Base-by-base conservation (phyloP, 129 eudicot species). In the Flaveria brownii region DNA sequence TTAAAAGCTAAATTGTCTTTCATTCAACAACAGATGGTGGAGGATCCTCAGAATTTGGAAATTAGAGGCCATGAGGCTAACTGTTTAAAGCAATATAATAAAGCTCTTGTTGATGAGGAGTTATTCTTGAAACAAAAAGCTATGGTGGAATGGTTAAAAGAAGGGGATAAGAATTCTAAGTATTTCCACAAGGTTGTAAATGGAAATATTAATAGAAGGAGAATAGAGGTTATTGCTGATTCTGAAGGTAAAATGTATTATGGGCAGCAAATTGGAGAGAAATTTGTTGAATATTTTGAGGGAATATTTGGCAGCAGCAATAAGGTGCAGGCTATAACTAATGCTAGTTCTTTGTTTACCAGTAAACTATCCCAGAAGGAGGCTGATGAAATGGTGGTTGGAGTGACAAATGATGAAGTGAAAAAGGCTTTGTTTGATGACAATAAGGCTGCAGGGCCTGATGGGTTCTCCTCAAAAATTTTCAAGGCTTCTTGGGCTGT, bases 321-420 rank as follows among this genome's bases (percentile, higher is more conserved):
- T 1, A 1, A 1, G 2, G 28, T 25, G 1, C 28, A 1, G 2
- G 2, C 1, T 1, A 25, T 25, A 0, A 0, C 28, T 1, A 1
- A 25, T 25, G 2, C 2, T 25, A 1, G 28, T 1, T 0, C 2
- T 1, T 1, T 25, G 2, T 25, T 25, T 1, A 1, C 2, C 2
- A 25, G 2, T 1, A 25, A 25, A 25, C 1, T 60, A 3, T 0
- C 4, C 14, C 1, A 0, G 2, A 1, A 5, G 0, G 69, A 26
- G 1, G 69, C 69, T 10, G 15, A 13, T 0, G 0, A 30, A 0
- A 28, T 63, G 46, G 43, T 63, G 0, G 2, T 1, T 9, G 11
- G 2, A 1, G 42, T 63, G 14, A 13, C 45, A 0, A 2, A 4
- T 3, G 42, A 25, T 0, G n/a, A 60, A 4, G 4, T 1, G 0